Base-by-base conservation (phyloP, 2,329 filamentous ascomycete species). In the Claviceps quebecensis region DNA sequence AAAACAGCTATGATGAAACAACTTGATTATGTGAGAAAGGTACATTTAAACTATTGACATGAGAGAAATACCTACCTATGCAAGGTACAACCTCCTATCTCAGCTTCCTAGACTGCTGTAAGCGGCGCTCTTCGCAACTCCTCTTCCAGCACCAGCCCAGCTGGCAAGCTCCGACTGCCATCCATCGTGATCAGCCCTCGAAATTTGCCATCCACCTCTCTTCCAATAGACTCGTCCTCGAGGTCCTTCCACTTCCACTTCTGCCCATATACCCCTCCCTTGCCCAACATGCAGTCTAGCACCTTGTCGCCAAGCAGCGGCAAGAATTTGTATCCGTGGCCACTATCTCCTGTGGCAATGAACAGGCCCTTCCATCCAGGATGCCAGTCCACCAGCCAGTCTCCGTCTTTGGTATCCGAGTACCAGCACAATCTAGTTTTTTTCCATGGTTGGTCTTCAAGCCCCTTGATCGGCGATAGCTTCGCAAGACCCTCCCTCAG, bases 351-450 rank as follows among this genome's bases (percentile, higher is more conserved):
- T 0, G 78, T 81, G 0, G 78, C 78, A 23, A 84, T 59, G 58
- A 84, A 83, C 4, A 83, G 65, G 14, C 74, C 73, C 52, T 72
- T 62, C 65, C 77, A 77, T 16, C 71, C 66, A 0, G 84, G 84
- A 59, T 87, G 83, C 64, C 82, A 81, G 60, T 82, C 78, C 54
- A 87, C 73, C 51, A 88, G 72, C 69, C 86, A 88, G 61, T 88
- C 80, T 22, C 78, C 84, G 17, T 78, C 79, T 7, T 78, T 73
- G 58, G 84, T 88, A 67, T 88, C 84, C 5, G 80, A 80, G 63
- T 88, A 88, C 84, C 84, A 88, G 68, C 84, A 88, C 50, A 87
- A 67, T 23, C 82, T 72, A 2, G 80, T 83, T 50, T 72, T 69
- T 53, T 68, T 67, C 68, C 86, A 87, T 1, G 78, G 76, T 26